Conservation (phyloP, 2,329 filamentous ascomycete genomes). For the Amesomyces nigricolor region DNA sequence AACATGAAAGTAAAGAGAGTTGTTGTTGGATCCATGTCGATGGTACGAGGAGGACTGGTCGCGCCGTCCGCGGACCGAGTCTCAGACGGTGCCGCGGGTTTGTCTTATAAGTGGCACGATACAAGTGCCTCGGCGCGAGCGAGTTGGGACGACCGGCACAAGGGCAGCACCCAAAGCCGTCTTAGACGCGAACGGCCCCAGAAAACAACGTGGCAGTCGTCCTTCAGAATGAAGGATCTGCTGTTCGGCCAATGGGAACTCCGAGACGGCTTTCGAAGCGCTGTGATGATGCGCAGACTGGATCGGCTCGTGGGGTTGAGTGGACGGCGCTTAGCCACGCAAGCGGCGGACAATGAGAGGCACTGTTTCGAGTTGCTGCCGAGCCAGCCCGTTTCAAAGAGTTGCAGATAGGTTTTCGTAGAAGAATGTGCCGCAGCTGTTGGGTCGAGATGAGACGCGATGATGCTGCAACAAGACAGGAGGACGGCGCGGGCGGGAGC, state of each 20-base stretch:
- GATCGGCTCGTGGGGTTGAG: slow-evolving; percentile 21
- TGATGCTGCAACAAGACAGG: neutral
- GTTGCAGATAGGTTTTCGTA: neutral
- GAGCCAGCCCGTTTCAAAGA: neutral
- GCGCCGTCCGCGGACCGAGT: slow-evolving; percentile 17
- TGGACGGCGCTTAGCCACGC: slow-evolving; percentile 32
- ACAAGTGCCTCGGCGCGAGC: neutral
- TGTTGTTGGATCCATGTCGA: slow-evolving; percentile 53
- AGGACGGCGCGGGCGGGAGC: neutral
- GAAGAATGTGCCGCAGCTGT: slow-evolving; percentile 11
- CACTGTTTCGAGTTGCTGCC: slow-evolving; percentile 18
- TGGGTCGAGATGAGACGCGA: neutral
- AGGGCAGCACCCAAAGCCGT: slow-evolving; percentile 16
- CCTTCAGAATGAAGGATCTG: slow-evolving; percentile 26
- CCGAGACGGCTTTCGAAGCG: slow-evolving; percentile 27
- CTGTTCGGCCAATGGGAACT: slow-evolving; percentile 27
- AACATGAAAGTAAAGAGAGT: slow-evolving; percentile 65
- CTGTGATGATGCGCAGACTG: slow-evolving; percentile 27
- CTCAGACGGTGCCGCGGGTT: slow-evolving; percentile 3
- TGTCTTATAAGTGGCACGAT: slow-evolving; percentile 18
- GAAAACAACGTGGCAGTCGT: slow-evolving; percentile 10
- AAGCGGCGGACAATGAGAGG: slow-evolving; percentile 18
- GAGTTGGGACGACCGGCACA: neutral
- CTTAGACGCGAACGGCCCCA: slow-evolving; percentile 25
- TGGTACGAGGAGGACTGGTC: slow-evolving; percentile 23